These are phyloP conservation scores for Gossypium ekmanianum DNA, from an alignment of 345 rosid genomes.

Conservation along the genomic window DNA sequence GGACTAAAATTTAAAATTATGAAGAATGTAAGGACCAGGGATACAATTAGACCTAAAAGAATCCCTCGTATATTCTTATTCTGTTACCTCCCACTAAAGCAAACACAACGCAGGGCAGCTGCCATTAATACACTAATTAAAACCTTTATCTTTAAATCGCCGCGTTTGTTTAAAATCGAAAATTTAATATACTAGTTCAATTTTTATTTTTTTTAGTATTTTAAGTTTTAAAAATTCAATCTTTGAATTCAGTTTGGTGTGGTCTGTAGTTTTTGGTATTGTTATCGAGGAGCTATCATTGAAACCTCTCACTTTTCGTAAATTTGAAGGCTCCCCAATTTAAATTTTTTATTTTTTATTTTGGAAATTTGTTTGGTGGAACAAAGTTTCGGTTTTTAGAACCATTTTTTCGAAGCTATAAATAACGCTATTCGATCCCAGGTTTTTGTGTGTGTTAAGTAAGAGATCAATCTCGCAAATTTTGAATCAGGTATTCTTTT, in stretches of 20 bases:
- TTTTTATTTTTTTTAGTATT: background rate
- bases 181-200: background rate
- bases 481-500: constrained; percentile 7
- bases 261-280: constrained; percentile 20
- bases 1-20: no score
- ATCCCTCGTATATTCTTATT: background rate
- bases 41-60: background rate
- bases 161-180: background rate
- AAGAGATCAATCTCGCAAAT: constrained; percentile 25
- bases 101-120: background rate
- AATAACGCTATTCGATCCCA: constrained; percentile 31
- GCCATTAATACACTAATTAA: background rate
- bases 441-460: background rate
- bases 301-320: constrained; percentile 31
- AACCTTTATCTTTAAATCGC: background rate
- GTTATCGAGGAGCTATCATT: constrained; percentile 36
- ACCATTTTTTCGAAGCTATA: constrained; percentile 29
- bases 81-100: background rate
- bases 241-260: constrained; percentile 27
- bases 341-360: background rate
- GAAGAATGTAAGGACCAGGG: no score
- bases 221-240: background rate
- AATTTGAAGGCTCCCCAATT: constrained; percentile 36
- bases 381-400: constrained; percentile 24
- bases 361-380: constrained; percentile 22